Base-by-base conservation (phyloP, 331 rosid species). In the Quercus tomentella region DNA sequence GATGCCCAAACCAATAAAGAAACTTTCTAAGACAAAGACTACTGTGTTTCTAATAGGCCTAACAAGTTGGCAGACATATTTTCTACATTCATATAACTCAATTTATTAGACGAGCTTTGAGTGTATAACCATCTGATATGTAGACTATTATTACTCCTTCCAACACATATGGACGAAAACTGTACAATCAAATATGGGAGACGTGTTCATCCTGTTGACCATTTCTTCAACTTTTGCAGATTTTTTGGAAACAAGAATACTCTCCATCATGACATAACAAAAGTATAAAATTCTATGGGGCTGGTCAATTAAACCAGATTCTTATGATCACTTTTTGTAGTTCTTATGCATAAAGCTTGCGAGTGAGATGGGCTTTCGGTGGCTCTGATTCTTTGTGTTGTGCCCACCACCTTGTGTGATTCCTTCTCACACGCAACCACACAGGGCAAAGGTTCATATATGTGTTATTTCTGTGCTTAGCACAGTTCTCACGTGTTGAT, bases 401-500 rank as follows among this genome's bases (percentile, higher is more conserved):
- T 84, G 71, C 68, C 90, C 95, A 88, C 89, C 90, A 87, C 86
- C 86, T 86, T 90, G 93, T 18, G 75, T 16, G 91, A 90, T 93
- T 91, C 98, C 87, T 74, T 82, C 84, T 81, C 79, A 23, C 87
- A 77, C 80, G 43, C 73, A 17, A 68, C 74, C 72, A 43, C 78
- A 17, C 57, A 70, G 62, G 12, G 31, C 11, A 25, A 23, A 8
- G 23, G 5, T 18, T 8, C 25, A n/a, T 25, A 20, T 22, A 20
- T 58, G 26, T 58, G 21, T 31, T 58, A n/a, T 7, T 58, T 22
- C 26, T n/a, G 25, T 20, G 25, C 31, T 22, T 23, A 3, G 25
- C 7, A 6, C n/a, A 21, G 37, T 69, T 23, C 55, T 66, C 12
- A 25, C 52, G 12, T 62, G 75, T 56, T 41, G 67, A 70, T 52